Evolutionary conservation across 495 filamentous ascomycete genomes (phyloP).

Genomic region (Penicillium antarcticum): DNA sequence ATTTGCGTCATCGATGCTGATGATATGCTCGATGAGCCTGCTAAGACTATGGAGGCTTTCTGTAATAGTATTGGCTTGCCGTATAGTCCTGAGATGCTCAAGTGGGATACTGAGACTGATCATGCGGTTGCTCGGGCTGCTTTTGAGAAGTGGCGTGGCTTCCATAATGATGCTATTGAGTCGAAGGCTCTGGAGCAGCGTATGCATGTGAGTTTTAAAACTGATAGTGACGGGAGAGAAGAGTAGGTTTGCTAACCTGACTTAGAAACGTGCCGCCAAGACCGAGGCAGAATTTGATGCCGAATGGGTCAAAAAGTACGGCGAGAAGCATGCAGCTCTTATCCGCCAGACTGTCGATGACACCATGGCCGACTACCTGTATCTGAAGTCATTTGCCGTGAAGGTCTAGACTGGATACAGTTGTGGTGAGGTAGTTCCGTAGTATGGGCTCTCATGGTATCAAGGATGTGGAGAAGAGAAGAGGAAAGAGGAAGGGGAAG

Average conservation of each 20-base stretch:
- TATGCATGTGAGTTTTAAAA: conserved; percentile 58
- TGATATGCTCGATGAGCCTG: conserved; percentile 82
- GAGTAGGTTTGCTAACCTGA: conserved; percentile 1
- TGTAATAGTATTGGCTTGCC: conserved; percentile 74
- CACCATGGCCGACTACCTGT: conserved; percentile 84
- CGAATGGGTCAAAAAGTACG: conserved; percentile 82
- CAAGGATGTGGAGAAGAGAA: not conserved
- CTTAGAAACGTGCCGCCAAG: conserved; percentile 54
- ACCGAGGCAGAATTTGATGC: conserved; percentile 67
- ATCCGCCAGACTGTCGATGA: conserved; percentile 75
- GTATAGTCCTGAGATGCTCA: conserved; percentile 70
- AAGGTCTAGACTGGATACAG: conserved; percentile 40
- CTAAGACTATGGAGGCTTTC: conserved; percentile 67
- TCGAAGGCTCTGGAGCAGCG: conserved; percentile 70
- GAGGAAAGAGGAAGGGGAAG: conserved; percentile 1
- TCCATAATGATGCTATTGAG: conserved; percentile 89
- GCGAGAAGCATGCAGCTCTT: conserved; percentile 67
- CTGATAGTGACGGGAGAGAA: not conserved
- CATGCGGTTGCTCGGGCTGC: conserved; percentile 58
- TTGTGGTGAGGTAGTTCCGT: not conserved
- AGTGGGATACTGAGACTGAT: conserved; percentile 72
- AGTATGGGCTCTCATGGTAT: not conserved
- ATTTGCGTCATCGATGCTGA: conserved; percentile 95
- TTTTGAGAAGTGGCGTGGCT: conserved; percentile 96
- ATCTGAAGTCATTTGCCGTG: conserved; percentile 85